Conservation (phyloP, 768 basidiomycete species). For the Kwoniella dejecticola region DNA sequence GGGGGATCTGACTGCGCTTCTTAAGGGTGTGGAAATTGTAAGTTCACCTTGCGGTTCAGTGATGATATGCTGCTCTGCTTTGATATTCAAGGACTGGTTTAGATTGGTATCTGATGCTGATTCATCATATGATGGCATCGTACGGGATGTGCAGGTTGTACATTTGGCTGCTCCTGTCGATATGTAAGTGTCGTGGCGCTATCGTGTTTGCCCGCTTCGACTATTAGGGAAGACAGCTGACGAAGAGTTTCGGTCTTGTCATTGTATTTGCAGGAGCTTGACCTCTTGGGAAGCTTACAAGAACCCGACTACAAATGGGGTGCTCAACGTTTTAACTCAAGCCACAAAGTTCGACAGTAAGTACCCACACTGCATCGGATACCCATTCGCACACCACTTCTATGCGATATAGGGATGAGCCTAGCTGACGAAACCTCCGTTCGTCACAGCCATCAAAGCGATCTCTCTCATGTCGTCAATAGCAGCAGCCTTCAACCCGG, state of each 20-base stretch:
- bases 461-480: conserved; percentile 14
- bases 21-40: conserved; percentile 30
- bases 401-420: too few relatives aligned
- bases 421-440: too few relatives aligned
- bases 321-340: conserved; percentile 31
- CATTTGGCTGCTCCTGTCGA: conserved; percentile 23
- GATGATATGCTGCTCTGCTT: too few relatives aligned
- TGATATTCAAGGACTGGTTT: too few relatives aligned
- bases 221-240: not conserved
- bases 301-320: conserved; percentile 40
- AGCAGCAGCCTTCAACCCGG: conserved; percentile 13
- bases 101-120: too few relatives aligned
- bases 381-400: too few relatives aligned
- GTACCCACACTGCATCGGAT: too few relatives aligned
- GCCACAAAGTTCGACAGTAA: conserved; percentile 2
- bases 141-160: not conserved
- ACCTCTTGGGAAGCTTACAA: not conserved
- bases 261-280: not conserved
- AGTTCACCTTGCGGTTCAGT: too few relatives aligned
- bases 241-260: not conserved
- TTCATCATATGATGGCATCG: too few relatives aligned
- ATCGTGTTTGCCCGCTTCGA: not conserved
- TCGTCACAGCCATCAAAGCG: conserved; percentile 23
- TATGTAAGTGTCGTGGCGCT: conserved; percentile 21
- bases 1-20: conserved; percentile 30